phyloP scores from a whole-genome alignment of 345 rosid genomes.

The Pistacia integerrima region DNA sequence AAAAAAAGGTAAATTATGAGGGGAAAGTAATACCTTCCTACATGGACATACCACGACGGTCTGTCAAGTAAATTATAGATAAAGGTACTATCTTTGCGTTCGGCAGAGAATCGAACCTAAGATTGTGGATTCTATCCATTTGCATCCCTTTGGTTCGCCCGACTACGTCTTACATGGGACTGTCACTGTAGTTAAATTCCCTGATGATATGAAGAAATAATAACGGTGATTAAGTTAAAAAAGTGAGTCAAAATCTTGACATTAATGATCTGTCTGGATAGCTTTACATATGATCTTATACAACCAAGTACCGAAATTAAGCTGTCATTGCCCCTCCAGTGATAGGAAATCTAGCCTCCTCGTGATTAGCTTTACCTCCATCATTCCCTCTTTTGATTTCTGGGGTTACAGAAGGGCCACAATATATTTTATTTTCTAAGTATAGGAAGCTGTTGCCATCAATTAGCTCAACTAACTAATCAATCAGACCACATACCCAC shows the following conservation, averaged over 20 bases:
- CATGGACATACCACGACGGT: too few relatives aligned
- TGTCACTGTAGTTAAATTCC: too few relatives aligned
- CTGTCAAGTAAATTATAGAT: too few relatives aligned
- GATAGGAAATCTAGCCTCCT: neutral
- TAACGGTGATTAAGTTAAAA: neutral
- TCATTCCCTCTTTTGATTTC: too few relatives aligned
- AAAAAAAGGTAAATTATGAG: too few relatives aligned
- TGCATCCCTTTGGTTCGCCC: too few relatives aligned
- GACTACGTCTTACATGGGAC: neutral
- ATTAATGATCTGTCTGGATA: neutral
- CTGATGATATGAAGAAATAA: neutral
- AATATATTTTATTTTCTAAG: neutral
- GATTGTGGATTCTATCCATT: too few relatives aligned
- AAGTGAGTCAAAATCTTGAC: neutral
- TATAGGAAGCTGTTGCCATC: neutral
- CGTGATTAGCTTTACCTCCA: slow-evolving; percentile 7
- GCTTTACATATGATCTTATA: too few relatives aligned
- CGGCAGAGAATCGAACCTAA: too few relatives aligned
- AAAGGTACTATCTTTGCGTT: too few relatives aligned
- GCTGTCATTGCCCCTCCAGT: neutral
- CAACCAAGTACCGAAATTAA: neutral
- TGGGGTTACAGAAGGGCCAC: neutral
- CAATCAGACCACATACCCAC: slow-evolving; percentile 2
- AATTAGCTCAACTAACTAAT: neutral
- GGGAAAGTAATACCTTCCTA: too few relatives aligned